Evolutionary conservation across 129 eudicot genomes (phyloP).

Genomic region (Saposhnikovia divaricata): DNA sequence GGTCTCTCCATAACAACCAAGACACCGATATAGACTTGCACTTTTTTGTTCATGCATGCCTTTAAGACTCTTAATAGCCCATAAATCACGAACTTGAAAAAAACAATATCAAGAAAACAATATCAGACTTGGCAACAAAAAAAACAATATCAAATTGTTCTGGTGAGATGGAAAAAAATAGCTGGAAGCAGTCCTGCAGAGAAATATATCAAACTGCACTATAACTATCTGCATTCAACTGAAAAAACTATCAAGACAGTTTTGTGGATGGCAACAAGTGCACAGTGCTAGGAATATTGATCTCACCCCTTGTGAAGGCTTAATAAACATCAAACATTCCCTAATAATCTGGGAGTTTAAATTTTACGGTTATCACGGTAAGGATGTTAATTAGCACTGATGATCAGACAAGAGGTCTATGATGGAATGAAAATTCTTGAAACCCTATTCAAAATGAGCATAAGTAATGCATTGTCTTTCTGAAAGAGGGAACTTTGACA

Average conservation of each 20-base stretch:
- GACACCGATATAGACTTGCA: slow-evolving; percentile 24
- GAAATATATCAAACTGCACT: not conserved
- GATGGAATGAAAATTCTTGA: not conserved
- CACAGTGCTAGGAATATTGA: not conserved
- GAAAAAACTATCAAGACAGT: not conserved
- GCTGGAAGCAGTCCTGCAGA: not conserved
- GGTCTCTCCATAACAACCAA: slow-evolving; percentile 9
- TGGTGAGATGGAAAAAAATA: not conserved
- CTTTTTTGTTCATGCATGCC: slow-evolving; percentile 30
- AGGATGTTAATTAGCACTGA: not conserved
- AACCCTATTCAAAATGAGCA: not conserved
- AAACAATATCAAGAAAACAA: slow-evolving; percentile 3
- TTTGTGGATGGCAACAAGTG: not conserved
- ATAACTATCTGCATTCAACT: not conserved
- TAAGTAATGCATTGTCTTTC: not conserved
- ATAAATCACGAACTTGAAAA: not conserved
- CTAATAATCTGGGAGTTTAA: not conserved
- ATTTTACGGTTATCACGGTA: not conserved
- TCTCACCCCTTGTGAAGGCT: not conserved
- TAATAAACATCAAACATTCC: not conserved
- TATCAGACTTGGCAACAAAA: slow-evolving; percentile 1
- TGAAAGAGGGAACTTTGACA: not conserved
- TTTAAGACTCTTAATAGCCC: slow-evolving; percentile 16
- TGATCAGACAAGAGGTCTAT: not conserved
- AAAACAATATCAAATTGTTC: slow-evolving; percentile 11